phyloP scores from a whole-genome alignment of 2,329 filamentous ascomycete species.

The Zymoseptoria tritici region DNA sequence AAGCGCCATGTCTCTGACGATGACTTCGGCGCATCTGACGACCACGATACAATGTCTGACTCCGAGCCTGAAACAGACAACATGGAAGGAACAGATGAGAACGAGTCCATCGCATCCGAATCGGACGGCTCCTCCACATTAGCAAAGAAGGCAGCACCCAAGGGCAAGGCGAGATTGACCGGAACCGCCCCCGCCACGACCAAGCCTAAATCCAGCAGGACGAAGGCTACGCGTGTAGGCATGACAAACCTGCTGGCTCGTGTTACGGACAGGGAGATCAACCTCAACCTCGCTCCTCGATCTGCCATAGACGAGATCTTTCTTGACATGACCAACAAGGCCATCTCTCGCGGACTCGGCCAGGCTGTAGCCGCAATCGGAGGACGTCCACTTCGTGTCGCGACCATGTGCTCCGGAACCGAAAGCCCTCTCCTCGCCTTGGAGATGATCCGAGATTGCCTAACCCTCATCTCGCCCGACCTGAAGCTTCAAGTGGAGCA shows the following conservation, averaged over 20 bases:
- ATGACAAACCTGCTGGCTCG: neutral
- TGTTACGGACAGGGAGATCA: constrained; percentile 3
- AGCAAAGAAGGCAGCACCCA: neutral
- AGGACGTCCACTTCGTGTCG: constrained; percentile 45
- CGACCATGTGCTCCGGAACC: constrained; percentile 71
- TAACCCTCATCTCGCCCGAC: constrained; percentile 13
- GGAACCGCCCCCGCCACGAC: neutral
- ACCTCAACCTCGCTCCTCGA: constrained; percentile 39
- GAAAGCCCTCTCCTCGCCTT: constrained; percentile 65
- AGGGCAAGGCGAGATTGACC: neutral
- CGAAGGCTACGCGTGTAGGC: neutral
- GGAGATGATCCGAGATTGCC: constrained; percentile 44
- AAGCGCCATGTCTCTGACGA: neutral
- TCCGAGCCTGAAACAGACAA: neutral
- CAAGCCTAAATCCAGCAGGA: neutral
- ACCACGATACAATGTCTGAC: neutral
- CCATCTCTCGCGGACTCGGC: constrained; percentile 28
- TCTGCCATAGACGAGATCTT: constrained; percentile 45
- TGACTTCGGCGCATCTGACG: neutral
- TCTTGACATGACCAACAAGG: constrained; percentile 38
- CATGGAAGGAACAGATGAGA: neutral
- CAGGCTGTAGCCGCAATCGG: constrained; percentile 31
- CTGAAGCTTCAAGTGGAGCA: constrained; percentile 29
- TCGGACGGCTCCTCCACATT: neutral
- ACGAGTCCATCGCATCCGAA: neutral